A percentile compares a stretch with the other conserved stretches of the same genome.
phyloP scores from a whole-genome alignment of 257 asterid species.

The Ocimum tenuiflorum region DNA sequence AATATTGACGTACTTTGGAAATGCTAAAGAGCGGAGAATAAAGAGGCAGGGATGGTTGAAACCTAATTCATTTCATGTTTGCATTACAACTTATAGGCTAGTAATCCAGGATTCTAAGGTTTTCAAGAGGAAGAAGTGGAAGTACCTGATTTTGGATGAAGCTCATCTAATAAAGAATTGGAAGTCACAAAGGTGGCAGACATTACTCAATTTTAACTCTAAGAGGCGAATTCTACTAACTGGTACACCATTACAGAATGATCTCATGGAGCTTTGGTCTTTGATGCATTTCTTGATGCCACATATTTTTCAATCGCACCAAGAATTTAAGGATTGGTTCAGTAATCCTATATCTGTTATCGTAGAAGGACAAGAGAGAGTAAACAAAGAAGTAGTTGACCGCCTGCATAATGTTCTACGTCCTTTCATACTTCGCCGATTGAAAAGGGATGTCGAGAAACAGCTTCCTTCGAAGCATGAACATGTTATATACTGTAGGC shows the following conservation, averaged over 20 bases:
- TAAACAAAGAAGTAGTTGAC: slow-evolving; percentile 94
- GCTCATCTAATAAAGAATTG: slow-evolving; percentile 97
- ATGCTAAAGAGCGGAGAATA: slow-evolving; percentile 87
- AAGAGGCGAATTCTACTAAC: slow-evolving; percentile 96
- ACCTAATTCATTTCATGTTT: slow-evolving; percentile 89
- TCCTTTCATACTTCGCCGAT: slow-evolving; percentile 88
- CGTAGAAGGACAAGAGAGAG: slow-evolving; percentile 98
- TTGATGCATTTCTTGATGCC: slow-evolving; percentile 99
- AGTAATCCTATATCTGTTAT: slow-evolving; percentile 92
- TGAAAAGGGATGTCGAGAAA: slow-evolving; percentile 97
- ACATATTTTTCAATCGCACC: slow-evolving; percentile 95
- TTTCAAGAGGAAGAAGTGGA: slow-evolving; percentile 99
- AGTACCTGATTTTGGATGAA: slow-evolving; percentile 92
- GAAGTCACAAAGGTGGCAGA: slow-evolving; percentile 99
- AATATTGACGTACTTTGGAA: slow-evolving; percentile 96
- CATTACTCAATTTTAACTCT: slow-evolving; percentile 91
- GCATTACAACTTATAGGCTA: slow-evolving; percentile 95
- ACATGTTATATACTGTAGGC: slow-evolving; percentile 85
- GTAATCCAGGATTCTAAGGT: slow-evolving; percentile 93
- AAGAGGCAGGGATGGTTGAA: slow-evolving; percentile 99
- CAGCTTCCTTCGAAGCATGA: slow-evolving; percentile 95
- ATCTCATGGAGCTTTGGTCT: slow-evolving; percentile 99
- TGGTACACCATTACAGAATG: slow-evolving; percentile 97
- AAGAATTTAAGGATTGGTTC: slow-evolving; percentile 99
- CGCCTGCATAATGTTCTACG: slow-evolving; percentile 99